Conservation (phyloP, 331 rosid species). For the Acacia pycnantha region DNA sequence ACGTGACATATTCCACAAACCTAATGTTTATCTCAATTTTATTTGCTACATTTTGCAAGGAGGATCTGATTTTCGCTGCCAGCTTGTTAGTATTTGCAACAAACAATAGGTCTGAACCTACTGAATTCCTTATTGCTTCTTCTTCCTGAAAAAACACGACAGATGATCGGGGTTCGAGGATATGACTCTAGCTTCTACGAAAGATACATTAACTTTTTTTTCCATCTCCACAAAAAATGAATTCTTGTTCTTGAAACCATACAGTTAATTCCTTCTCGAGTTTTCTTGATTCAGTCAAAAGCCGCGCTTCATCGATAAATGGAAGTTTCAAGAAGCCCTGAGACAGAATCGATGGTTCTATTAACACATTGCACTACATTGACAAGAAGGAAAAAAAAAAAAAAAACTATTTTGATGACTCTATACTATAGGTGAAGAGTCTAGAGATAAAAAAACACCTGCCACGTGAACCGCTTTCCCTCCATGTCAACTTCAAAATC, state of each 20-base stretch:
- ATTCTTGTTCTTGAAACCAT: slow-evolving; percentile 3
- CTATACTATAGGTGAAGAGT: background rate
- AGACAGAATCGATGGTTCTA: background rate
- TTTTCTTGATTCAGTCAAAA: slow-evolving; percentile 42
- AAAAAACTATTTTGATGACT: background rate
- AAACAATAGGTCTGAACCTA: background rate
- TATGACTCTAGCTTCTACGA: background rate
- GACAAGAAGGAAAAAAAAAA: too few relatives aligned
- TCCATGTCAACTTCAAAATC: slow-evolving; percentile 55
- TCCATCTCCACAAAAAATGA: background rate
- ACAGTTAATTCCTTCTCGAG: slow-evolving; percentile 38
- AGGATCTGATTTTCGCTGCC: background rate
- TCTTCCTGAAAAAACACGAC: background rate
- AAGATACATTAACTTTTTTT: background rate
- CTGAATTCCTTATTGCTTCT: background rate
- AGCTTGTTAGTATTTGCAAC: background rate
- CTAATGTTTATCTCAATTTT: background rate
- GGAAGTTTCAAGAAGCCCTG: slow-evolving; percentile 58
- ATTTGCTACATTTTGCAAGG: background rate
- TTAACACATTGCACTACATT: background rate
- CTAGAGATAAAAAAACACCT: slow-evolving; percentile 37
- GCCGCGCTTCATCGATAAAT: slow-evolving; percentile 46
- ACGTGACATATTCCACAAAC: background rate
- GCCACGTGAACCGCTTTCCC: slow-evolving; percentile 54
- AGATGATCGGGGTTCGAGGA: background rate